These are phyloP conservation scores for Magnolia kwangsiensis DNA, from an alignment of 164 flowering plant genomes.

Conservation along the genomic window DNA sequence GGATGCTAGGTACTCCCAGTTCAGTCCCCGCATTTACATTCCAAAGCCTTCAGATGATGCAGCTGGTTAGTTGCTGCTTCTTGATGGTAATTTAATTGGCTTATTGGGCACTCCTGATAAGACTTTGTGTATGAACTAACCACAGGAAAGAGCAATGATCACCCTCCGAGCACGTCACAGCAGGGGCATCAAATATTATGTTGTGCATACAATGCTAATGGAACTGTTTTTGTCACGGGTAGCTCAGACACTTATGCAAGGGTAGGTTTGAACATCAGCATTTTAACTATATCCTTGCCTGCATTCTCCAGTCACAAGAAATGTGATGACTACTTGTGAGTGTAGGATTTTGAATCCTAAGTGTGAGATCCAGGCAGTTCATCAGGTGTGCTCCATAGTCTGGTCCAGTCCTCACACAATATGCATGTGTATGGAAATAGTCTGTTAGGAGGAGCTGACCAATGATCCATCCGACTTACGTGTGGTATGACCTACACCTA, in stretches of 20 bases:
- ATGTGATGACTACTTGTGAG: too few species aligned
- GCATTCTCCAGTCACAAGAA: neutral
- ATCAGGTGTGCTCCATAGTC: too few species aligned
- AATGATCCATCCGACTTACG: too few species aligned
- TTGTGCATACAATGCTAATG: slow-evolving; percentile 92
- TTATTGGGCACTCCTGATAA: neutral
- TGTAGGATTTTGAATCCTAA: neutral
- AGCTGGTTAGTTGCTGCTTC: slow-evolving; percentile 46
- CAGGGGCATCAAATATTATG: slow-evolving; percentile 74
- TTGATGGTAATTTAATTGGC: neutral
- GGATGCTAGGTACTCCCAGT: slow-evolving; percentile 78
- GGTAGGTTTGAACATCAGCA: slow-evolving; percentile 37
- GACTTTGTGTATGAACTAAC: slow-evolving; percentile 6
- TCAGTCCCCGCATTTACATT: slow-evolving; percentile 54
- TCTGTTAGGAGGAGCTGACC: too few species aligned
- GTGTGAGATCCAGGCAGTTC: neutral
- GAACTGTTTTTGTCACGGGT: slow-evolving; percentile 98
- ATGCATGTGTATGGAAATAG: too few species aligned
- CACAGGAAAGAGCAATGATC: slow-evolving; percentile 60
- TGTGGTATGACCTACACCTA: too few species aligned
- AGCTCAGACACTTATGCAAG: slow-evolving; percentile 96
- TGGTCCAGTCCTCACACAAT: too few species aligned
- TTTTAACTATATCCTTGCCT: neutral
- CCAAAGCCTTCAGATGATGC: slow-evolving; percentile 63
- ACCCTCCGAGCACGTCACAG: slow-evolving; percentile 44